phyloP scores from a whole-genome alignment of 164 flowering plant species.

The Litsea cubeba region DNA sequence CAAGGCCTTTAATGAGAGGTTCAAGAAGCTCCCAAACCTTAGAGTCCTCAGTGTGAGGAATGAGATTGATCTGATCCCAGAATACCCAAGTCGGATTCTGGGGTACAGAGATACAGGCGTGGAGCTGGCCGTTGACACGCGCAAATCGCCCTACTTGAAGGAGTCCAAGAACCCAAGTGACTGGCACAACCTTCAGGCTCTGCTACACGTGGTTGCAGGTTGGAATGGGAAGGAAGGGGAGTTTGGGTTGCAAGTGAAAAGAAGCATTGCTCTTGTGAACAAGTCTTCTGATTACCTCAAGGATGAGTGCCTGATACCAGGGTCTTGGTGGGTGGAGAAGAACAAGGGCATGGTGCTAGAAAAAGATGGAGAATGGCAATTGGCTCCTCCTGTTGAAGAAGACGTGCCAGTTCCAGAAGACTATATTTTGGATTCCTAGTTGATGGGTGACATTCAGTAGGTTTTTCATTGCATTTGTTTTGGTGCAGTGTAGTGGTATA shows the following conservation, averaged over 20 bases:
- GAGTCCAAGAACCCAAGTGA: slow-evolving; percentile 57
- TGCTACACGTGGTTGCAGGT: slow-evolving; percentile 72
- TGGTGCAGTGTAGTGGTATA: too few species aligned
- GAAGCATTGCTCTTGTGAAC: slow-evolving; percentile 72
- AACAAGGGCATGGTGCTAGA: slow-evolving; percentile 66
- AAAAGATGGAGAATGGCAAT: slow-evolving; percentile 64
- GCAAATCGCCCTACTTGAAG: slow-evolving; percentile 62
- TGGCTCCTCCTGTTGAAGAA: slow-evolving; percentile 50
- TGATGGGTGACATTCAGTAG: too few species aligned
- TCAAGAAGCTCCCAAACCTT: slow-evolving; percentile 33
- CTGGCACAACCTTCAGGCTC: slow-evolving; percentile 80
- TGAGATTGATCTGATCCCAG: slow-evolving; percentile 57
- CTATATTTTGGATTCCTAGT: background rate
- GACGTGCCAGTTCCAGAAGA: slow-evolving; percentile 62
- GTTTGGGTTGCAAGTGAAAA: slow-evolving; percentile 55
- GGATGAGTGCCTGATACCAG: slow-evolving; percentile 62
- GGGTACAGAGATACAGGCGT: slow-evolving; percentile 45
- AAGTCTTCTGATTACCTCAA: slow-evolving; percentile 57
- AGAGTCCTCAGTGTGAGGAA: slow-evolving; percentile 47
- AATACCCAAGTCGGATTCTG: slow-evolving; percentile 41
- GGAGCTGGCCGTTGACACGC: slow-evolving; percentile 50
- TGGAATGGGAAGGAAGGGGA: slow-evolving; percentile 62
- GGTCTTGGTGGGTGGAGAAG: slow-evolving; percentile 85
- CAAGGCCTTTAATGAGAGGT: slow-evolving; percentile 37
- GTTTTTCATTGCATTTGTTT: too few species aligned